A percentile compares a stretch with the other conserved stretches of the same genome.
Conservation (phyloP, 202 grass and related monocot genomes). For the Hordeum pubiflorum region DNA sequence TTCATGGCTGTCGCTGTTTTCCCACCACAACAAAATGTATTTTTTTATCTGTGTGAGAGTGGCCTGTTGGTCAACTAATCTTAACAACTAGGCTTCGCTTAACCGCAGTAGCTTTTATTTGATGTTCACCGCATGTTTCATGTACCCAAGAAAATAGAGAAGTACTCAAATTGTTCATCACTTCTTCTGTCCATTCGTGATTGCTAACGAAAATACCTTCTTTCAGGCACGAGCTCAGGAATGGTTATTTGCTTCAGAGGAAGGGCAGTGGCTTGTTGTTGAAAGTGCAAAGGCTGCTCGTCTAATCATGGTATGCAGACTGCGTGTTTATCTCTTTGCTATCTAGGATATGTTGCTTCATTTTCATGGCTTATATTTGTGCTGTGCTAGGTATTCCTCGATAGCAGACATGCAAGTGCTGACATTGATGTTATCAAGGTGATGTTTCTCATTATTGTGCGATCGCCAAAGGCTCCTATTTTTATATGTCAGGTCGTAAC, state of each 20-base stretch:
- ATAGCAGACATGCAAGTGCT: constrained; percentile 65
- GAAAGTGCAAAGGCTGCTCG: constrained; percentile 85
- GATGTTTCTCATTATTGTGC: constrained; percentile 6
- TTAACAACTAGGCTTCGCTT: background rate
- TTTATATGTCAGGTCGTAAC: constrained; percentile 20
- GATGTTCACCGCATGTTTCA: background rate
- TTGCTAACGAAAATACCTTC: constrained; percentile 13
- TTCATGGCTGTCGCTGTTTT: background rate
- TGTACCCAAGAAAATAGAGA: background rate
- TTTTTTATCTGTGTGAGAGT: background rate
- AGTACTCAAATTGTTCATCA: background rate
- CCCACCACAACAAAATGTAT: background rate
- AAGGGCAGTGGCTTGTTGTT: constrained; percentile 92
- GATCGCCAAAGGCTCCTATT: background rate
- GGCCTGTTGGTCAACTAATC: background rate
- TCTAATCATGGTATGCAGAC: constrained; percentile 63
- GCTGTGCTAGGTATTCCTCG: constrained; percentile 73
- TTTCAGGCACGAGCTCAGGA: constrained; percentile 80
- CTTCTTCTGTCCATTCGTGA: background rate
- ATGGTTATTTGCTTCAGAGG: constrained; percentile 91
- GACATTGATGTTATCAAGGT: constrained; percentile 88
- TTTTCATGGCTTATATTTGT: constrained; percentile 24
- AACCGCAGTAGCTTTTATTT: background rate
- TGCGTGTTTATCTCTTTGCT: background rate
- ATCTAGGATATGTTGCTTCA: constrained; percentile 1